A percentile compares a stretch with the other conserved stretches of the same genome.
Conservation (phyloP, 164 flowering plant genomes). For the Nelumbo lutea region DNA sequence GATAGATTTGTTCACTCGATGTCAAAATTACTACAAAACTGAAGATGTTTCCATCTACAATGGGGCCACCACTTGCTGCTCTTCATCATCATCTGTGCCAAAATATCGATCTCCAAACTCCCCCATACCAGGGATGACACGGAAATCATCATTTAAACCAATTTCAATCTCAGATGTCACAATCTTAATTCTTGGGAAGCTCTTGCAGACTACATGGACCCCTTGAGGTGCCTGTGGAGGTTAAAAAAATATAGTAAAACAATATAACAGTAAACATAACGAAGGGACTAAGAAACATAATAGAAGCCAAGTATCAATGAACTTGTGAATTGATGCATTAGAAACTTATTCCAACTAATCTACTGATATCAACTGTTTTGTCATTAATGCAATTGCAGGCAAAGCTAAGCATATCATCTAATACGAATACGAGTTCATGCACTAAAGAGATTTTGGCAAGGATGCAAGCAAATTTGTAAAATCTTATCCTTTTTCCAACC, state of each 20-base stretch:
- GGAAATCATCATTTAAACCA: slow-evolving; percentile 75
- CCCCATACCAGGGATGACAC: slow-evolving; percentile 94
- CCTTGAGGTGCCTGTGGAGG: slow-evolving; percentile 87
- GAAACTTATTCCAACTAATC: too few relatives aligned
- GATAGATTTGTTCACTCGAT: too few relatives aligned
- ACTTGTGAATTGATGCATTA: neutral
- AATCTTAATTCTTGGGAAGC: slow-evolving; percentile 81
- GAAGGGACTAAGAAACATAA: neutral
- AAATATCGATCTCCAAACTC: slow-evolving; percentile 97
- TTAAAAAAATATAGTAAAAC: neutral
- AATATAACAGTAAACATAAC: neutral
- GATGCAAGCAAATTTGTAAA: too few relatives aligned
- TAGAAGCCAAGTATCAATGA: neutral
- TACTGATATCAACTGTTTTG: too few relatives aligned
- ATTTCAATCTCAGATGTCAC: slow-evolving; percentile 93
- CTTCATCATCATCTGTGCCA: slow-evolving; percentile 89
- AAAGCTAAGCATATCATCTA: too few relatives aligned
- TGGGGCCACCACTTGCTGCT: slow-evolving; percentile 18
- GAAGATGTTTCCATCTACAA: neutral
- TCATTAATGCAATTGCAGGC: too few relatives aligned
- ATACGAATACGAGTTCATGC: too few relatives aligned
- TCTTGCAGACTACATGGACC: slow-evolving; percentile 83
- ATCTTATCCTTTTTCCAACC: neutral
- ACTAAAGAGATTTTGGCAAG: too few relatives aligned
- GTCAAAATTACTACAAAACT: too few relatives aligned